Conservation (phyloP, 768 basidiomycete species). For the Dentipellis sp. region DNA sequence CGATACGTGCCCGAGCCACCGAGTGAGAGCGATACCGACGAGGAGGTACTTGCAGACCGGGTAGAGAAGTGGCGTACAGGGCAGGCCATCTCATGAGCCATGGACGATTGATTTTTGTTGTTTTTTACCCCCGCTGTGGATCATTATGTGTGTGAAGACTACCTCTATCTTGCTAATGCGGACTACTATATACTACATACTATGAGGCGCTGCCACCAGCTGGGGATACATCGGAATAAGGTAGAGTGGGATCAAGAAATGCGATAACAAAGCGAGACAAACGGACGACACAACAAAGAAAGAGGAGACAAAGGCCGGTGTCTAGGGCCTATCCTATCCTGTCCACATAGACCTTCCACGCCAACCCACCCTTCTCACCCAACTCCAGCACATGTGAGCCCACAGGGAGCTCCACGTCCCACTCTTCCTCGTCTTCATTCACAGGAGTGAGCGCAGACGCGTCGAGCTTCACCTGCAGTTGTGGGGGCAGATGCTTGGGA, state of each 20-base stretch:
- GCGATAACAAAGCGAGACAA: background rate
- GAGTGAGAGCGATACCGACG: constrained; percentile 32
- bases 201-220: background rate
- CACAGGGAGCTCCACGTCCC: constrained; percentile 50
- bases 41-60: constrained; percentile 21
- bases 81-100: constrained; percentile 8
- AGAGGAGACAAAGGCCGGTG: background rate
- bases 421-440: constrained; percentile 38
- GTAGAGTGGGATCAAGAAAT: background rate
- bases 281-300: background rate
- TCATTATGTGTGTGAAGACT: too few relatives aligned
- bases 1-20: constrained; percentile 55
- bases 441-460: constrained; percentile 38
- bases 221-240: too few relatives aligned
- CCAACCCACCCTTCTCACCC: constrained; percentile 53
- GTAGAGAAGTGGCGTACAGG: constrained; percentile 19
- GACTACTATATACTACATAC: background rate
- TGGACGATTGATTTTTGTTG: too few relatives aligned
- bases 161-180: too few relatives aligned
- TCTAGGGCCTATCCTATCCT: constrained; percentile 13
- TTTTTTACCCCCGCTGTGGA: too few relatives aligned
- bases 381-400: constrained; percentile 57
- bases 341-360: constrained; percentile 59
- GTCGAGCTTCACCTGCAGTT: constrained; percentile 50
- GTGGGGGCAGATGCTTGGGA: constrained; percentile 13